These are phyloP conservation scores for Lentithecium fluviatile DNA, from an alignment of 495 filamentous ascomycete species.

Conservation along the genomic window DNA sequence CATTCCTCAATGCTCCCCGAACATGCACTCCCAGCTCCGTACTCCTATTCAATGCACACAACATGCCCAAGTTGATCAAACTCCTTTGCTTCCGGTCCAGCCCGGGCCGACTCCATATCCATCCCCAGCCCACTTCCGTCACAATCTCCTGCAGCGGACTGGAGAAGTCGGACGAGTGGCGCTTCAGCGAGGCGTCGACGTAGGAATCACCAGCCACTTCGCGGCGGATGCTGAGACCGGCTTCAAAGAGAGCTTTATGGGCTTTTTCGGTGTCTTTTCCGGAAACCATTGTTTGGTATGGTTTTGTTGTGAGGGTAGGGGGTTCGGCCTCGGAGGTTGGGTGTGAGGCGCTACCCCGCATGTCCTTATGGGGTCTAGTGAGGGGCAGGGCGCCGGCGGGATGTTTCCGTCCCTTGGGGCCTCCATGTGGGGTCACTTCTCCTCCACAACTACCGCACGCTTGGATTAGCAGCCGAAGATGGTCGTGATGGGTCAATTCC, in stretches of 20 bases:
- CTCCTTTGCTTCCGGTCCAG: slow-evolving; percentile 55
- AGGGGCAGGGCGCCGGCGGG: neutral
- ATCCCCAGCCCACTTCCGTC: slow-evolving; percentile 56
- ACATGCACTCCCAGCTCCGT: slow-evolving; percentile 55
- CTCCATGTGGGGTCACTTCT: slow-evolving; percentile 14
- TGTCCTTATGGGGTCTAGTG: neutral
- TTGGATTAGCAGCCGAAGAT: neutral
- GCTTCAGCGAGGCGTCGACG: slow-evolving; percentile 49
- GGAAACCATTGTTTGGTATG: slow-evolving; percentile 4
- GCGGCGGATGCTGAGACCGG: slow-evolving; percentile 54
- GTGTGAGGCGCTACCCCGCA: too few relatives aligned
- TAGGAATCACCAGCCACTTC: slow-evolving; percentile 54
- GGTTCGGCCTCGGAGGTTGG: too few relatives aligned
- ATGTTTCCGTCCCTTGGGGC: neutral
- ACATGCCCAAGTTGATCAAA: slow-evolving; percentile 56
- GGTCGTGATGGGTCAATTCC: too few relatives aligned
- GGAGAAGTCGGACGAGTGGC: slow-evolving; percentile 50
- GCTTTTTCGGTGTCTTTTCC: slow-evolving; percentile 28
- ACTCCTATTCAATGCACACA: slow-evolving; percentile 54
- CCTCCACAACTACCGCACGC: slow-evolving; percentile 7
- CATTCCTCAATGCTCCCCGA: slow-evolving; percentile 56
- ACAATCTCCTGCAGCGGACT: slow-evolving; percentile 54
- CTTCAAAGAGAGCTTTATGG: slow-evolving; percentile 54
- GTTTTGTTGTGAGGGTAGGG: too few relatives aligned
- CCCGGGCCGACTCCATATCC: slow-evolving; percentile 55